A percentile compares a stretch with the other conserved stretches of the same genome.
These are phyloP conservation scores for Pichia sp. DNA, from an alignment of 1,139 yeast species.

Conservation along the genomic window DNA sequence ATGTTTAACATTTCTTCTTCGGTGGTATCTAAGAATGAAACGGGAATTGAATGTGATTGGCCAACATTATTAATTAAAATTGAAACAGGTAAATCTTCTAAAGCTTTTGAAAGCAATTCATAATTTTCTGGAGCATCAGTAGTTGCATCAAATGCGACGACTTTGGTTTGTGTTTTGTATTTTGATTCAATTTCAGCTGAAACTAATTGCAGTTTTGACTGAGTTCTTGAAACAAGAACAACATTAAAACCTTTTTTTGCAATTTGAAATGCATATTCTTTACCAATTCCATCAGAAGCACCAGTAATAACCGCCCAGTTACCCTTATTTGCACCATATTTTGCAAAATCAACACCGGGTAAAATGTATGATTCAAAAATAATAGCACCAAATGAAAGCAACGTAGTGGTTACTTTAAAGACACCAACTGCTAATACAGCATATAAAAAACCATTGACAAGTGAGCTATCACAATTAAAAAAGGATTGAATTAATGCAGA, in stretches of 20 bases:
- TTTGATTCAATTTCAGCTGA: conserved; percentile 58
- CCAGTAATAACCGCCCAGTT: conserved; percentile 94
- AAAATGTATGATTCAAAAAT: conserved; percentile 54
- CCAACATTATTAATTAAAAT: conserved; percentile 91
- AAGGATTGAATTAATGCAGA: not conserved
- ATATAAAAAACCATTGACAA: conserved; percentile 28
- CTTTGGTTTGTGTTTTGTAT: conserved; percentile 56
- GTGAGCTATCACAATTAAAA: conserved; percentile 2
- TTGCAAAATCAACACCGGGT: conserved; percentile 55
- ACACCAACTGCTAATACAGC: conserved; percentile 45
- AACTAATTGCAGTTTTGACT: conserved; percentile 61
- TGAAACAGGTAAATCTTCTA: conserved; percentile 50
- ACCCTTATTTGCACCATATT: conserved; percentile 64
- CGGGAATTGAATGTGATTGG: conserved; percentile 90
- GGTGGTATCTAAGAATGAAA: conserved; percentile 78
- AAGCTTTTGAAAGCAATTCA: conserved; percentile 40
- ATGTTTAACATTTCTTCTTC: conserved; percentile 69
- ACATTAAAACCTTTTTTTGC: conserved; percentile 82
- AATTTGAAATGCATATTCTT: conserved; percentile 79
- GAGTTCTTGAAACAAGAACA: conserved; percentile 78
- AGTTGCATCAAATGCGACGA: conserved; percentile 76
- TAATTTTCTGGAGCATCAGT: conserved; percentile 51
- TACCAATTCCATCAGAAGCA: conserved; percentile 96
- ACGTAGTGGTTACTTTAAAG: conserved; percentile 38
- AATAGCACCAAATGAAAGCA: conserved; percentile 38